Base-by-base conservation (phyloP, 768 basidiomycete genomes). In the Hericium coralloides region DNA sequence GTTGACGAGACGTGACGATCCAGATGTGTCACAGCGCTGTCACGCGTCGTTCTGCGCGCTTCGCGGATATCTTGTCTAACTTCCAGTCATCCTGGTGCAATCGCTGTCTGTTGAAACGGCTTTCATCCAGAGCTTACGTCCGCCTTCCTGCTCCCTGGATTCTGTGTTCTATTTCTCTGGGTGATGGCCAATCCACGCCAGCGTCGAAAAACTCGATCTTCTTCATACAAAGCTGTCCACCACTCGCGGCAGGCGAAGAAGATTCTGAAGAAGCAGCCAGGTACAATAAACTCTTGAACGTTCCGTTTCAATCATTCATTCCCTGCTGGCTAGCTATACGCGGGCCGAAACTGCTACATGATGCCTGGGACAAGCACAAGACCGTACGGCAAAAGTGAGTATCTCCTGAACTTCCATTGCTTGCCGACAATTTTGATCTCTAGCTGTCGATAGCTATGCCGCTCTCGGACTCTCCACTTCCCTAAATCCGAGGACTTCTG, bases 151-250 rank as follows among this genome's bases (percentile, higher is more conserved):
- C 56, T 52, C 52, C n/a, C 43, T 43, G 51, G 41, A 37, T 51
- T 37, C 39, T 22, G 39, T 12, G 22, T n/a, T 36, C 23, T 25
- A 20, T 39, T 52, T 37, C 31, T 61, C 20, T 50, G 43, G 39
- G 59, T 58, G 20, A 97, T 98, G 95, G 92, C 85, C 55, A 98
- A 97, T 70, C 95, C 95, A 62, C 84, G 95, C 56, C 95, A 98
- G 72, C 81, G 94, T 59, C 81, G 85, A 64, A 98, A 98, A 74
- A 70, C 80, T 20, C 83, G 87, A 45, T 94, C 93, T 23, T 82
- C 84, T 17, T 75, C 82, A n/a, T 79, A 92, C 69, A 84, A 75
- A 61, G 73, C 85, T 20, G 79, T 91, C 53, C 84, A 84, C 38
- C 89, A 89, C 59, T 86, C 90, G 12, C 79, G 75, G 50, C 79